These are phyloP conservation scores for Fomitopsis pulvina DNA, from an alignment of 768 basidiomycete species.

Conservation along the genomic window DNA sequence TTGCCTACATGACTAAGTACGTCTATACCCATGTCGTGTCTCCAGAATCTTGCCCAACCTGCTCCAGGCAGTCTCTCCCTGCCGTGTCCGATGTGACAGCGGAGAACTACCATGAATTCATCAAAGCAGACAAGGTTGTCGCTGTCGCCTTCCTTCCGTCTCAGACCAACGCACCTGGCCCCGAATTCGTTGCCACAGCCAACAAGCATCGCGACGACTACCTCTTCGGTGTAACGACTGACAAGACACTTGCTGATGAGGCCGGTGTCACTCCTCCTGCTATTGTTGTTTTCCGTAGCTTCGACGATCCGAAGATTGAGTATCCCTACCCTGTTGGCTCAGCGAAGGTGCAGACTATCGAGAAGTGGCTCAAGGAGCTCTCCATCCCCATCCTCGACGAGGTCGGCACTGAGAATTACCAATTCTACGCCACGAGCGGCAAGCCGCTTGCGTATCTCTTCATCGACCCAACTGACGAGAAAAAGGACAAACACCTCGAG, in stretches of 20 bases:
- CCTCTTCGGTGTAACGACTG: constrained; percentile 84
- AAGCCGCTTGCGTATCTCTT: constrained; percentile 96
- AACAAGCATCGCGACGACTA: constrained; percentile 88
- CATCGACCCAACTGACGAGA: constrained; percentile 69
- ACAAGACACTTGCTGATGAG: constrained; percentile 56
- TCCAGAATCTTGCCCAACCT: constrained; percentile 4
- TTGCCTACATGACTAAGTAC: constrained; percentile 95
- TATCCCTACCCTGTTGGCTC: constrained; percentile 60
- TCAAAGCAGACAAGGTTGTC: constrained; percentile 84
- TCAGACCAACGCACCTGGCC: constrained; percentile 58
- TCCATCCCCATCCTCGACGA: constrained; percentile 86
- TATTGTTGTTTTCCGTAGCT: constrained; percentile 86
- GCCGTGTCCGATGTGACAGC: constrained; percentile 81
- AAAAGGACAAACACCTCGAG: constrained; percentile 59
- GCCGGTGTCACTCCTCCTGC: constrained; percentile 77
- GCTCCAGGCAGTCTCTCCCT: constrained; percentile 80
- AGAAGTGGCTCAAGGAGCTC: constrained; percentile 76
- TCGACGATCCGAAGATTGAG: constrained; percentile 74
- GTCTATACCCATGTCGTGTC: constrained; percentile 15
- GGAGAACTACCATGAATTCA: constrained; percentile 79
- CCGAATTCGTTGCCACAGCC: constrained; percentile 75
- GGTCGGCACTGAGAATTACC: constrained; percentile 92
- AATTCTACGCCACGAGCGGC: constrained; percentile 67
- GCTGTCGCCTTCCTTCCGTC: constrained; percentile 77
- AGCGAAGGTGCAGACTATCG: constrained; percentile 54